phyloP scores from a whole-genome alignment of 768 basidiomycete genomes.

The Naematelia encephala region DNA sequence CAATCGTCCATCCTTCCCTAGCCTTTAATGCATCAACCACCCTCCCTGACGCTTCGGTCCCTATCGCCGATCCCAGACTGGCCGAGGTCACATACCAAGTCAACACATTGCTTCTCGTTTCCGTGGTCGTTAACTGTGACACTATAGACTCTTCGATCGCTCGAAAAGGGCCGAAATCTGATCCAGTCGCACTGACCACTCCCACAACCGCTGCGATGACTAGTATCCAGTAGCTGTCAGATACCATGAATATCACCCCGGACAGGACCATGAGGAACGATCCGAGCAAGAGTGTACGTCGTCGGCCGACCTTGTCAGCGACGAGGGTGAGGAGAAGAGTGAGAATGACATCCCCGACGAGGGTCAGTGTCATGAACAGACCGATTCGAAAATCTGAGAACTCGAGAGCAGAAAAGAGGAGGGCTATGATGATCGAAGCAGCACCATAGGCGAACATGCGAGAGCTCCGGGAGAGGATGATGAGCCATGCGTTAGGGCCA shows the following conservation, averaged over 20 bases:
- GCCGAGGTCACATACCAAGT: constrained; percentile 30
- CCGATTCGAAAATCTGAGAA: constrained; percentile 40
- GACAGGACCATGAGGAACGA: constrained; percentile 34
- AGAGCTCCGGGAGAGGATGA: constrained; percentile 28
- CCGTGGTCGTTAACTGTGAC: constrained; percentile 26
- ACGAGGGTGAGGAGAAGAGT: constrained; percentile 35
- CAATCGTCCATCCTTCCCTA: constrained; percentile 19
- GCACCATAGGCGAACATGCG: constrained; percentile 39
- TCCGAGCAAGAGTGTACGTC: constrained; percentile 34
- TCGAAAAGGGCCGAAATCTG: constrained; percentile 41
- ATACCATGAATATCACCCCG: constrained; percentile 25
- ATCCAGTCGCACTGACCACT: constrained; percentile 34
- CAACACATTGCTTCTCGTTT: constrained; percentile 24
- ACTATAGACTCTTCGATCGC: constrained; percentile 44
- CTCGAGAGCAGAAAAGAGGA: constrained; percentile 34
- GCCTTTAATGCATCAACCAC: constrained; percentile 12
- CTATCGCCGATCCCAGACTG: constrained; percentile 30
- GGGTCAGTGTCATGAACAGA: constrained; percentile 43
- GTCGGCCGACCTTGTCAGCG: constrained; percentile 39
- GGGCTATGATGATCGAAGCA: constrained; percentile 34
- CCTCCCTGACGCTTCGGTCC: constrained; percentile 22
- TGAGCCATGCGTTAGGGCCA: constrained; percentile 26
- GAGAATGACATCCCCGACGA: constrained; percentile 42
- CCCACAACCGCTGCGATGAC: constrained; percentile 36
- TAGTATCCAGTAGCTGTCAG: constrained; percentile 34